Evolutionary conservation across 768 basidiomycete species (phyloP), one percentile per base, ranked within the genome.

Genomic region (Mycena crocata): DNA sequence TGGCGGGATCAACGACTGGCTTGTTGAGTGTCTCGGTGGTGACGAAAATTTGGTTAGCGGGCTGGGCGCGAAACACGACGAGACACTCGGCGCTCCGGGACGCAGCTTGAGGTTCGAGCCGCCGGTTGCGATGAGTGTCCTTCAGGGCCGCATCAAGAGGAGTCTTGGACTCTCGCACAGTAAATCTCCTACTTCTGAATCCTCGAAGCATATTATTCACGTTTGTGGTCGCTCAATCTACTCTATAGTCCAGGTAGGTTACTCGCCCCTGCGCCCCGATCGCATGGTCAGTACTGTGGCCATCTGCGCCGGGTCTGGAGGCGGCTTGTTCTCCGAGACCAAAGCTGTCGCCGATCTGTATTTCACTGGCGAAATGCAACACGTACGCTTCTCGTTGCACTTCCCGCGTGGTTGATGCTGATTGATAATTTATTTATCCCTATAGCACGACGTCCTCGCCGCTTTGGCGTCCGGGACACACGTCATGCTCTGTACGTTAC

Each of bases 351-450:
- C 2, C 96, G n/a, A n/a, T n/a, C n/a, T n/a, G n/a, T n/a, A n/a
- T n/a, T n/a, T n/a, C n/a, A n/a, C n/a, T n/a, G n/a, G 97, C 13
- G 95, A 98, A 81, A 93, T 96, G 93, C 77, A 86, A 23, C 96
- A 97, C 79, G 94, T 95, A 78, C 56, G 88, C 40, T 5, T 5
- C 7, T 21, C 61, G 78, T 37, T 15, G 44, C 63, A 21, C 46
- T 48, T 65, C 26, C 57, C 28, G 56, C 62, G 50, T 50, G 45
- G 37, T 23, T 51, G 28, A 23, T 35, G 26, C 54, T 32, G 17
- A 46, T 24, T 34, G n/a, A 32, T 35, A 52, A 21, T 23, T 45
- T 72, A 2, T 1, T 10, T 21, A 17, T 42, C 40, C 40, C 5
- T 45, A 24, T 76, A 96, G 93, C 96, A 98, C 77, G 92, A 96